Percentiles rank a stretch among this genome's conserved stretches.
Conservation (phyloP, 305 asterid genomes). For the Fraxinus sp. region DNA sequence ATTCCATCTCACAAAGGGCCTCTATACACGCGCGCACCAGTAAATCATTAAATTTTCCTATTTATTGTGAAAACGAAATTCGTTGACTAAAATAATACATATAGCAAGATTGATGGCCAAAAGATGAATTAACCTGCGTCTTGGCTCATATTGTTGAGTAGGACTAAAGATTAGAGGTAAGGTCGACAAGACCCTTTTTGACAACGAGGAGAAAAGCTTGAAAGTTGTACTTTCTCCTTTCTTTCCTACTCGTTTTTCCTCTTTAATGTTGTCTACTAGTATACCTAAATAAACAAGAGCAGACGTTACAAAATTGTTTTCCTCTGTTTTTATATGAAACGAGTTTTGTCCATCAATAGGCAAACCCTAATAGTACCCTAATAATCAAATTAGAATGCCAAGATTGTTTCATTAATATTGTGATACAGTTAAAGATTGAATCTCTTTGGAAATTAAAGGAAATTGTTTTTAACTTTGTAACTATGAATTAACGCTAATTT, state of each 20-base stretch:
- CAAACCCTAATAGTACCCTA: neutral
- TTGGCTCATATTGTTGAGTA: neutral
- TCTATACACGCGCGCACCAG: neutral
- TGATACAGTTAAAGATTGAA: neutral
- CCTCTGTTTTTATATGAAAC: neutral
- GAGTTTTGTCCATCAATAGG: neutral
- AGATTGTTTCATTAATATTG: neutral
- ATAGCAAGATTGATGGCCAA: neutral
- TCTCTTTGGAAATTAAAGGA: neutral
- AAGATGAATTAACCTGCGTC: neutral
- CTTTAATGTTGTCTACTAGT: neutral
- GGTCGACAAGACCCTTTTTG: neutral
- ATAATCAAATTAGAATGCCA: neutral
- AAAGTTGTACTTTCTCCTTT: neutral
- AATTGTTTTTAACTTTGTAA: neutral
- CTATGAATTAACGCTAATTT: neutral
- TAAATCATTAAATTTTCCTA: neutral
- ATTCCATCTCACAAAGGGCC: no score
- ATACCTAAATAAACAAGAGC: neutral
- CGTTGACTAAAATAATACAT: neutral
- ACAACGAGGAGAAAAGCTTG: neutral
- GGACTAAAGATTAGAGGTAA: no score
- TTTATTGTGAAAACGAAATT: neutral
- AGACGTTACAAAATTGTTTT: no score
- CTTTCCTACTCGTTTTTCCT: neutral